Conservation (phyloP, 2,329 filamentous ascomycete species). For the Mycosphaerelloides madeirae region DNA sequence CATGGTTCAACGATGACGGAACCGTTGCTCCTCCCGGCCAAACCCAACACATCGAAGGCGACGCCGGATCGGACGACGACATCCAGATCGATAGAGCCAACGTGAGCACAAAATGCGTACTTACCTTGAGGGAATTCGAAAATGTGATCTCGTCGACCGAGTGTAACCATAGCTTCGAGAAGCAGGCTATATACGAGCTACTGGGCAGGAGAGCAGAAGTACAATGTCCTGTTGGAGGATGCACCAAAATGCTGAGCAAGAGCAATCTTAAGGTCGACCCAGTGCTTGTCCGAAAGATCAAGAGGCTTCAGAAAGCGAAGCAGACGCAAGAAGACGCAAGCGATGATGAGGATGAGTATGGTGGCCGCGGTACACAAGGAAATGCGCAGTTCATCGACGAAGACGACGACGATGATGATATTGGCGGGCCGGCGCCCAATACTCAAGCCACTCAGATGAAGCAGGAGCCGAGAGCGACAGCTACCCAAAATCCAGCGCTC, state of each 20-base stretch:
- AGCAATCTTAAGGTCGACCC: constrained; percentile 55
- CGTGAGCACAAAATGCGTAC: constrained; percentile 63
- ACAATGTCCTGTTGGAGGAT: constrained; percentile 63
- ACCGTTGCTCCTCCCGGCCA: constrained; percentile 41
- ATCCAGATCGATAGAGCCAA: constrained; percentile 61
- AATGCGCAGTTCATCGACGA: constrained; percentile 28
- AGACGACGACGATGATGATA: constrained; percentile 24
- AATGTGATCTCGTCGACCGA: constrained; percentile 62
- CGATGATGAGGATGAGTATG: constrained; percentile 32
- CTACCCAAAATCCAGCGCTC: constrained; percentile 1
- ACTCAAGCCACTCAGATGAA: constrained; percentile 12
- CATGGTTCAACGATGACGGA: constrained; percentile 57
- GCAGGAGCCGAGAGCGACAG: constrained; percentile 14
- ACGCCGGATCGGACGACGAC: constrained; percentile 59
- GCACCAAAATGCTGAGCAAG: constrained; percentile 50
- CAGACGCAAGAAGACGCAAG: constrained; percentile 44
- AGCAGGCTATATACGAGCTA: constrained; percentile 56
- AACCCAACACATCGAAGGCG: constrained; percentile 29
- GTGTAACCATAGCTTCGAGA: constrained; percentile 72
- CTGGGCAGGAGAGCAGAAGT: constrained; percentile 34
- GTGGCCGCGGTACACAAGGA: constrained; percentile 19
- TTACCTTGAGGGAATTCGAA: constrained; percentile 60
- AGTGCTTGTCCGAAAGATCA: constrained; percentile 54
- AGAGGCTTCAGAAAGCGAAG: constrained; percentile 48
- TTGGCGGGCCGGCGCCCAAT: constrained; percentile 18